Conservation (phyloP, 148 eudicot species). For the Limonium bicolor region DNA sequence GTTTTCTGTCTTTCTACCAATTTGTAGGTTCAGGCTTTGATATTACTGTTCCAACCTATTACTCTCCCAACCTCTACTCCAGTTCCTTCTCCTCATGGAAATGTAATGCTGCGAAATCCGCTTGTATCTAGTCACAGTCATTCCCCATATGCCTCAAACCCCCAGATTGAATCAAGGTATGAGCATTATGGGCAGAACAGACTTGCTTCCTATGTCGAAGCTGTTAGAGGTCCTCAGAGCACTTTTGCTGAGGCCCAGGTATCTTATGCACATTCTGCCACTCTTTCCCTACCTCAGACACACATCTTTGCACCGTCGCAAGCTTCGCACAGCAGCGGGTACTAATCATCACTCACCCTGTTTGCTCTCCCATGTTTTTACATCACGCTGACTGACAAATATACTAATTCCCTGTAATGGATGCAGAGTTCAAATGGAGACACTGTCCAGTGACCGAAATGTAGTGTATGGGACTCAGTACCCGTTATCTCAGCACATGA, state of each 20-base stretch:
- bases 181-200: not conserved
- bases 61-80: not conserved
- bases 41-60: not conserved
- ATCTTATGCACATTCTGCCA: not conserved
- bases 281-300: not conserved
- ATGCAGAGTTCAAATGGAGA: no score
- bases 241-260: not conserved
- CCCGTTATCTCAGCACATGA: no score
- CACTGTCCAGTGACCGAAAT: no score
- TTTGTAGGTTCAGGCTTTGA: slow-evolving; percentile 3
- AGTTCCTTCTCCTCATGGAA: not conserved
- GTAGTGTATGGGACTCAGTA: no score
- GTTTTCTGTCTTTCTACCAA: not conserved
- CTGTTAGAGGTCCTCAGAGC: not conserved
- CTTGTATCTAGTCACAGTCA: not conserved
- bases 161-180: not conserved
- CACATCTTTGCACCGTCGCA: no score
- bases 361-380: no score
- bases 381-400: no score
- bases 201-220: not conserved
- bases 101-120: not conserved
- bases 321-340: no score
- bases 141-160: not conserved
- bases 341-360: no score
- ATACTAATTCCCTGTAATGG: no score